These are phyloP conservation scores for Lactarius hatsudake DNA, from an alignment of 768 basidiomycete species.

Conservation along the genomic window DNA sequence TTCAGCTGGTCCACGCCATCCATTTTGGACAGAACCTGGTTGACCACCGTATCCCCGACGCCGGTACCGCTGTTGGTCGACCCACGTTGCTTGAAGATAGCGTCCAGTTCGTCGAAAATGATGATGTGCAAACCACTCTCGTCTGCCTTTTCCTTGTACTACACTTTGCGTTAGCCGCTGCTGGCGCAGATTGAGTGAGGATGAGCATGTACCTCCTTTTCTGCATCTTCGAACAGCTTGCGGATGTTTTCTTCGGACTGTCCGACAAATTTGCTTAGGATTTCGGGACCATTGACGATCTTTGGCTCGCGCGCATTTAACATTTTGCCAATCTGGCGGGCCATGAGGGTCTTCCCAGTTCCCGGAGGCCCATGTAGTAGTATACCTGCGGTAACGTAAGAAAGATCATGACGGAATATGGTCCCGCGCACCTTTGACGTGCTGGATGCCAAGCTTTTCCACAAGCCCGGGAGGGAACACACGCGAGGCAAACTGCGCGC, in stretches of 20 bases:
- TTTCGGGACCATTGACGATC: constrained; percentile 96
- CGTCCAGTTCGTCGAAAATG: constrained; percentile 98
- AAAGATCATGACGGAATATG: background rate
- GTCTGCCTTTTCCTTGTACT: constrained; percentile 98
- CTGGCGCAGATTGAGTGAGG: background rate
- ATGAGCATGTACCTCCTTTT: constrained; percentile 72
- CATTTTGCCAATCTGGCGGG: constrained; percentile 99
- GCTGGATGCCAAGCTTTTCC: constrained; percentile 96
- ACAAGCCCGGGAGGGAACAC: constrained; percentile 98
- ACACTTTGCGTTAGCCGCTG: constrained; percentile 14
- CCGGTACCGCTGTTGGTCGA: constrained; percentile 89
- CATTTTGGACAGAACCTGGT: constrained; percentile 99
- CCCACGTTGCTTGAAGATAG: constrained; percentile 98
- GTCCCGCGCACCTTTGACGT: constrained; percentile 81
- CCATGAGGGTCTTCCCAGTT: constrained; percentile 97
- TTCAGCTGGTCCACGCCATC: constrained; percentile 98
- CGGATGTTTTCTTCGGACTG: constrained; percentile 97
- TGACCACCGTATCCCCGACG: constrained; percentile 98
- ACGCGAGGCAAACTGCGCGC: constrained; percentile 94
- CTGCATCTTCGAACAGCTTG: constrained; percentile 96
- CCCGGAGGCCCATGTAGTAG: constrained; percentile 95
- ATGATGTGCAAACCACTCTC: constrained; percentile 98
- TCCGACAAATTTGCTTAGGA: constrained; percentile 96
- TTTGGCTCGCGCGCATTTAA: constrained; percentile 97
- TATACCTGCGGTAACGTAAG: constrained; percentile 55